Conservation (phyloP, 345 rosid species). For the Populus ilicifolia region DNA sequence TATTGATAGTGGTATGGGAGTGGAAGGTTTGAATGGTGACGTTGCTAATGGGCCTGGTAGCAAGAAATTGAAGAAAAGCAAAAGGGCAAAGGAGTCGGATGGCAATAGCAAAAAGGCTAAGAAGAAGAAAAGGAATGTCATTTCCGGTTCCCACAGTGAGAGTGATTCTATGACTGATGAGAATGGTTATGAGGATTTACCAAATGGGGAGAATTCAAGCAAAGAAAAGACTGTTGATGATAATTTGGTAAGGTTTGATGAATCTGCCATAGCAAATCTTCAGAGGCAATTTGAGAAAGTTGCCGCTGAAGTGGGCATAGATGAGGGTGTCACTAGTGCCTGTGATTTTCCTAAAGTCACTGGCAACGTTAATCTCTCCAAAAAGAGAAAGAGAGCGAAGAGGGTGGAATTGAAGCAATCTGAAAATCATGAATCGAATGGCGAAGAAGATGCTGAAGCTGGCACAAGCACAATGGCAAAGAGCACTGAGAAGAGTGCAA, state of each 20-base stretch:
- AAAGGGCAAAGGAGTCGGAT: conserved; percentile 34
- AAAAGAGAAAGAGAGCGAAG: conserved; percentile 78
- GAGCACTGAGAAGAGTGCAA: conserved; percentile 59
- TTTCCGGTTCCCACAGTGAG: conserved; percentile 6
- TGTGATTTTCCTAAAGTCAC: conserved; percentile 37
- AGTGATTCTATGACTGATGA: conserved; percentile 19
- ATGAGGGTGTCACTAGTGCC: conserved; percentile 35
- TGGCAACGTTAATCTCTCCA: conserved; percentile 34
- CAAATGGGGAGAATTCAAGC: conserved; percentile 16
- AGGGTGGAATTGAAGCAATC: conserved; percentile 20
- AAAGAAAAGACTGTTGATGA: conserved; percentile 24
- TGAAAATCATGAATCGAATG: conserved; percentile 25
- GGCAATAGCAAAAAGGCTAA: conserved; percentile 33
- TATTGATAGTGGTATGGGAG: conserved; percentile 28
- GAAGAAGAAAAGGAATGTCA: conserved; percentile 31
- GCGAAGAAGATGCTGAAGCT: conserved; percentile 37
- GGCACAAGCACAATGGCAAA: conserved; percentile 25
- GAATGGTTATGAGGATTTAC: conserved; percentile 14
- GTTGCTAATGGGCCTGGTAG: conserved; percentile 28
- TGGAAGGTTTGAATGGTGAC: conserved; percentile 19
- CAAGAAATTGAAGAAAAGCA: conserved; percentile 44
- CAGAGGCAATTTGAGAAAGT: conserved; percentile 86
- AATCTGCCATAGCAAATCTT: conserved; percentile 71
- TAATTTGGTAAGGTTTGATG: conserved; percentile 32
- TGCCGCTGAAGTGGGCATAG: conserved; percentile 62